Evolutionary conservation across 768 basidiomycete genomes (phyloP).

Genomic region (Boletus huronensis): DNA sequence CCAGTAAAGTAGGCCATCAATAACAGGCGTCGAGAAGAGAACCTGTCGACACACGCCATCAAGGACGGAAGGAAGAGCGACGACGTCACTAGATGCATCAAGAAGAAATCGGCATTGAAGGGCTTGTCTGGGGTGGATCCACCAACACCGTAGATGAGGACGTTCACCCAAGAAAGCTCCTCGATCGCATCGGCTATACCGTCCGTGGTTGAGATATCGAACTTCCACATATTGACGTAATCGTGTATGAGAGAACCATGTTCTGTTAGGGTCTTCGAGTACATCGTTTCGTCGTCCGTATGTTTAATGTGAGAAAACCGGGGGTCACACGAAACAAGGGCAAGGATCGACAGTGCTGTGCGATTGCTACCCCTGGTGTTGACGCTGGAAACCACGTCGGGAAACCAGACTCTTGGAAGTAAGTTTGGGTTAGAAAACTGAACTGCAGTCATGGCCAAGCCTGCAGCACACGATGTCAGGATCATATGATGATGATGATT

Average conservation of each 20-base stretch:
- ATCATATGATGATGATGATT: conserved; percentile 36
- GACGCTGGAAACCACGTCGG: conserved; percentile 15
- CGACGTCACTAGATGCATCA: conserved; percentile 71
- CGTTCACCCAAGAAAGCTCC: conserved; percentile 57
- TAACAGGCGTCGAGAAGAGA: conserved; percentile 24
- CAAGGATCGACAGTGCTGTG: conserved; percentile 46
- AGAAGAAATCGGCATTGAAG: conserved; percentile 67
- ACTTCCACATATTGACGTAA: conserved; percentile 46
- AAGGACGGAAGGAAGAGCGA: conserved; percentile 57
- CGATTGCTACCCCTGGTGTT: conserved; percentile 13
- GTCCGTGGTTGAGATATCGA: conserved; percentile 34
- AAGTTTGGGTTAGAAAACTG: conserved; percentile 17
- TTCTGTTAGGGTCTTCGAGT: conserved; percentile 24
- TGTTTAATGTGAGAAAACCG: conserved; percentile 26
- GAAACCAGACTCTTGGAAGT: conserved; percentile 23
- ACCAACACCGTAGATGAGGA: conserved; percentile 56
- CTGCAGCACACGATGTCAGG: conserved; percentile 31
- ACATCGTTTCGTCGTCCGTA: conserved; percentile 31
- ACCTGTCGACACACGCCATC: conserved; percentile 33
- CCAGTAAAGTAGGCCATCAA: conserved; percentile 30
- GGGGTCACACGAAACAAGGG: conserved; percentile 51
- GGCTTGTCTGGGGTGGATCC: conserved; percentile 43
- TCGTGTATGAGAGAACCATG: conserved; percentile 38
- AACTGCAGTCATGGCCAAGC: conserved; percentile 51
- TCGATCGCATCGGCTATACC: conserved; percentile 52